These are phyloP conservation scores for Echium plantagineum DNA, from an alignment of 257 asterid genomes.

Conservation along the genomic window DNA sequence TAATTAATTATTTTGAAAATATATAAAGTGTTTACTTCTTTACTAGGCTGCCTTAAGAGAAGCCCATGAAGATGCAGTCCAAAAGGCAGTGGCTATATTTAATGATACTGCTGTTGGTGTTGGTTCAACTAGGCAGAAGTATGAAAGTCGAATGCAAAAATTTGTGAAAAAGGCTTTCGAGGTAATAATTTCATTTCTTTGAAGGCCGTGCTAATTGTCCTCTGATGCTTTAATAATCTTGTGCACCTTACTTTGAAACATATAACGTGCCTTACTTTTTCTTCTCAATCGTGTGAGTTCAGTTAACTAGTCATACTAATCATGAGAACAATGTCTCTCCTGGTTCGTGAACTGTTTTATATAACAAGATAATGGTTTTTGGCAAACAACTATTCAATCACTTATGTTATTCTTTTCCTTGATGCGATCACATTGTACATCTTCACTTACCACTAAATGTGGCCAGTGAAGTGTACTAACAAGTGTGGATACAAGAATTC, in stretches of 20 bases:
- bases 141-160: conserved; percentile 73
- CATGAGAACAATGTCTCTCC: too few species aligned
- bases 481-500: too few species aligned
- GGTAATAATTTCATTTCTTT: conserved; percentile 29
- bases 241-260: background rate
- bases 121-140: conserved; percentile 70
- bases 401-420: background rate
- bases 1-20: conserved; percentile 10
- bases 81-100: conserved; percentile 62
- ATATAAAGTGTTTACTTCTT: conserved; percentile 15
- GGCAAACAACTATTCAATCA: background rate
- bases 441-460: too few species aligned
- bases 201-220: background rate
- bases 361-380: background rate
- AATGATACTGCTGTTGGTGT: conserved; percentile 80
- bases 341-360: background rate
- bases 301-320: too few species aligned
- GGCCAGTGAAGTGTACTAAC: too few species aligned
- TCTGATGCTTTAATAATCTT: background rate
- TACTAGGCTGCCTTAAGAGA: conserved; percentile 78
- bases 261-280: too few species aligned
- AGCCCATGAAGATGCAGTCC: conserved; percentile 89
- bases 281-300: too few species aligned
- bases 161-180: conserved; percentile 84
- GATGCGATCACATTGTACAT: too few species aligned